phyloP scores from a whole-genome alignment of 306 rosid genomes.

The Cucumis cinereus region DNA sequence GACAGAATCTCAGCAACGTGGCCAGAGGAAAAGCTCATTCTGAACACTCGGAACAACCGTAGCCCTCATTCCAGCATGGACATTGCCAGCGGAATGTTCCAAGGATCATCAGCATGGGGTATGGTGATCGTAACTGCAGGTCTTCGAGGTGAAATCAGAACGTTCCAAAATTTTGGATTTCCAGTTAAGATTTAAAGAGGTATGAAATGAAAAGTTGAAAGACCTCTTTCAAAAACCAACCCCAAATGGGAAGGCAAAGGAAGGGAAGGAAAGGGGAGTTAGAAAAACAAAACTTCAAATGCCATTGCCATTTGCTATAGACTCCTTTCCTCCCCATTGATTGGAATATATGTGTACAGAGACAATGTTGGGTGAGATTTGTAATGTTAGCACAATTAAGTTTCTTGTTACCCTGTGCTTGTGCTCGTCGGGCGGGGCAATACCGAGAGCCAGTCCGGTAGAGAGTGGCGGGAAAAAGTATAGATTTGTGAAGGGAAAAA shows the following conservation, averaged over 20 bases:
- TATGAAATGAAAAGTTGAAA: constrained; percentile 1
- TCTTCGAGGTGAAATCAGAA: constrained; percentile 78
- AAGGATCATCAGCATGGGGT: constrained; percentile 78
- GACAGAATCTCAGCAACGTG: constrained; percentile 91
- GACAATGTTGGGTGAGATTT: constrained; percentile 46
- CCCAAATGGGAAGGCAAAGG: constrained; percentile 7
- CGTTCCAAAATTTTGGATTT: constrained; percentile 89
- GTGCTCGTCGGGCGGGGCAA: constrained; percentile 37
- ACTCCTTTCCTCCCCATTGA: constrained; percentile 17
- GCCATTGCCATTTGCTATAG: not conserved
- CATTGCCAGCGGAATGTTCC: constrained; percentile 34
- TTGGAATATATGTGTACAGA: constrained; percentile 66
- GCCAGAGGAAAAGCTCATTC: constrained; percentile 81
- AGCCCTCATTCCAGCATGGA: constrained; percentile 72
- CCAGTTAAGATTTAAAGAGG: constrained; percentile 58
- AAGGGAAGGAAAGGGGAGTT: constrained; percentile 22
- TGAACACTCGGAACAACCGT: constrained; percentile 45
- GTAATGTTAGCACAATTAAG: constrained; percentile 62
- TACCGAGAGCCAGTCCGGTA: constrained; percentile 28
- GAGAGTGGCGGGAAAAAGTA: constrained; percentile 29
- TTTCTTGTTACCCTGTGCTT: constrained; percentile 42
- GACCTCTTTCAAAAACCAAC: constrained; percentile 7
- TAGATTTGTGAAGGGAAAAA: constrained; percentile 21
- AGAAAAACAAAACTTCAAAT: not conserved
- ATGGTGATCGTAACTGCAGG: constrained; percentile 96